These are phyloP conservation scores for Penicillium sp. DNA, from an alignment of 2,329 filamentous ascomycete genomes.

Conservation along the genomic window DNA sequence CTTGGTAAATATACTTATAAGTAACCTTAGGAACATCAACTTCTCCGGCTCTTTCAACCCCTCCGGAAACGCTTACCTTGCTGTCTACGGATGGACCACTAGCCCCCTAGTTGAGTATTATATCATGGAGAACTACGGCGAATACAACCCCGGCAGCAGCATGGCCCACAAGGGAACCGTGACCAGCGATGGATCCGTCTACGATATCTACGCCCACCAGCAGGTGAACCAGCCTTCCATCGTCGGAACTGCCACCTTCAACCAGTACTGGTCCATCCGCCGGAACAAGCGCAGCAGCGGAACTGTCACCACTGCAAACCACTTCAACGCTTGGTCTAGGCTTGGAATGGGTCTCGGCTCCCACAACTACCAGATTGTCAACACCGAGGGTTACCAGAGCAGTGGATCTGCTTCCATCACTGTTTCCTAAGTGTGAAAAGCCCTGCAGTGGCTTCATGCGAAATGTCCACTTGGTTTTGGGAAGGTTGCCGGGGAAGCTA, in stretches of 20 bases:
- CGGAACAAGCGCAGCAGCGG: constrained; percentile 28
- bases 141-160: constrained; percentile 26
- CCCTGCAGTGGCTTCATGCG: background rate
- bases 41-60: constrained; percentile 26
- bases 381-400: constrained; percentile 39
- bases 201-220: constrained; percentile 32
- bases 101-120: constrained; percentile 33
- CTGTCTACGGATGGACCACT: constrained; percentile 38
- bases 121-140: constrained; percentile 30
- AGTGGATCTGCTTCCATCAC: constrained; percentile 34
- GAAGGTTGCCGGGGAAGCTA: background rate
- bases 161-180: constrained; percentile 29
- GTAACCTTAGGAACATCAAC: constrained; percentile 18
- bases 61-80: constrained; percentile 28
- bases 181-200: constrained; percentile 30
- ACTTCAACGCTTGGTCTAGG: constrained; percentile 31
- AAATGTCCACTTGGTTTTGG: background rate
- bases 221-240: constrained; percentile 37
- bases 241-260: constrained; percentile 34
- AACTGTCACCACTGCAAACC: constrained; percentile 31
- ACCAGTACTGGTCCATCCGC: constrained; percentile 39
- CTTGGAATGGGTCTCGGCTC: constrained; percentile 28
- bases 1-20: background rate
- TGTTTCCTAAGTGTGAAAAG: constrained; percentile 18
- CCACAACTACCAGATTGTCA: constrained; percentile 37